Conservation (phyloP, 148 eudicot species). For the Agrostemma githago region DNA sequence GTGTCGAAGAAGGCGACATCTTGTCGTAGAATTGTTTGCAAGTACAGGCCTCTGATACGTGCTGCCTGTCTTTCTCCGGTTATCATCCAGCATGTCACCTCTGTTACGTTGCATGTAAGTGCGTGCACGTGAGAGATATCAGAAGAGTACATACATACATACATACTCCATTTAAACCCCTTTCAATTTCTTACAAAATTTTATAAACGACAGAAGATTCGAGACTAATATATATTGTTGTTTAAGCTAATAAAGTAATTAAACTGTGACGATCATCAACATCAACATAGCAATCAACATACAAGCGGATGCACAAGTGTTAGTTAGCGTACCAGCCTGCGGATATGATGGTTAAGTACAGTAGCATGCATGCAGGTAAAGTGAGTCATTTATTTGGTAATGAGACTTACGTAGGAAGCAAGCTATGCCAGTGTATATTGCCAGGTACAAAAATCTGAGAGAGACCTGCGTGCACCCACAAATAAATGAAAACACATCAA, state of each 20-base stretch:
- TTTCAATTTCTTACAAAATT: not conserved
- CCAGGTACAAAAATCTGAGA: conserved; percentile 53
- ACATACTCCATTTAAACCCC: not conserved
- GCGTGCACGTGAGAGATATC: not conserved
- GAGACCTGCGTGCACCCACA: conserved; percentile 40
- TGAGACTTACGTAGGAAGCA: conserved; percentile 56
- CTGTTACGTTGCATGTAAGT: conserved; percentile 27
- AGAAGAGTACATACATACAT: not conserved
- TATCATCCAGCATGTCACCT: conserved; percentile 82
- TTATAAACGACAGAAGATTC: too few relatives aligned
- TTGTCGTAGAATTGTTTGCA: conserved; percentile 67
- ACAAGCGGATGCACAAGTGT: too few relatives aligned
- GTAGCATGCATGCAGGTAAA: too few relatives aligned
- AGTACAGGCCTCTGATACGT: conserved; percentile 67
- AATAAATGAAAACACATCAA: not conserved
- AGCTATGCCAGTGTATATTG: conserved; percentile 51
- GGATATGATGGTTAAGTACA: too few relatives aligned
- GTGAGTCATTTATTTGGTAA: too few relatives aligned
- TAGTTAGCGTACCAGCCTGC: too few relatives aligned
- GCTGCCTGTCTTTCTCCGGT: conserved; percentile 85
- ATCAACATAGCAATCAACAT: too few relatives aligned
- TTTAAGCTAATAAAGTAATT: too few relatives aligned
- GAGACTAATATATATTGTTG: too few relatives aligned
- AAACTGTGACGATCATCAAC: too few relatives aligned
- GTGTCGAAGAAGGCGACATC: conserved; percentile 86